Percentiles rank a stretch among this genome's conserved stretches.
phyloP scores from a whole-genome alignment of 2,329 filamentous ascomycete genomes.

The Fusarium denticulatum region DNA sequence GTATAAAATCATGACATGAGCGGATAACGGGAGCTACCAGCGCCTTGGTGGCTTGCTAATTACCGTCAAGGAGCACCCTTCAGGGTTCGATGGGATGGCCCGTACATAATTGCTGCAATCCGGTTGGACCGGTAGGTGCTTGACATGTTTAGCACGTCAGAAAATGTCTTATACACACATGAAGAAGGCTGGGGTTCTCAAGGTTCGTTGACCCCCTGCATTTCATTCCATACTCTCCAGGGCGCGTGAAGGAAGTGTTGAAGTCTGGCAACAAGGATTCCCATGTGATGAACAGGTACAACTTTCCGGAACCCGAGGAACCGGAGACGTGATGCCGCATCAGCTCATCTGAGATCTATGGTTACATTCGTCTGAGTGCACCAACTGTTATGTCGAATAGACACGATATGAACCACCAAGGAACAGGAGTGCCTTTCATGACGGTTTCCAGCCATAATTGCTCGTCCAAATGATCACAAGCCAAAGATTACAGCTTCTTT shows the following conservation, averaged over 20 bases:
- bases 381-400: background rate
- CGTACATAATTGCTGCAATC: slow-evolving; percentile 13
- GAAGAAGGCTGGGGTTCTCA: background rate
- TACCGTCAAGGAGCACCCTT: slow-evolving; percentile 24
- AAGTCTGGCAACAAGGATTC: slow-evolving; percentile 24
- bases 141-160: slow-evolving; percentile 13
- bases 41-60: slow-evolving; percentile 34
- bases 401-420: background rate
- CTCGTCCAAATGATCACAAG: slow-evolving; percentile 5
- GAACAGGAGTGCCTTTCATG: background rate
- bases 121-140: slow-evolving; percentile 31
- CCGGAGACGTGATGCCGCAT: background rate
- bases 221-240: background rate
- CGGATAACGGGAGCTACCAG: slow-evolving; percentile 24
- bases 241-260: slow-evolving; percentile 7
- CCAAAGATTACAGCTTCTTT: slow-evolving; percentile 12
- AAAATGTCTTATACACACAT: slow-evolving; percentile 15
- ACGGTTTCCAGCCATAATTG: background rate
- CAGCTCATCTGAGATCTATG: background rate
- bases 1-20: slow-evolving; percentile 26
- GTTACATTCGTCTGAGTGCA: background rate
- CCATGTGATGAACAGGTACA: slow-evolving; percentile 21
- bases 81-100: slow-evolving; percentile 24
- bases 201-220: slow-evolving; percentile 14
- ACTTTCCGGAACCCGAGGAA: slow-evolving; percentile 11